Percentiles rank a stretch among this genome's conserved stretches.
Conservation (phyloP, 2,329 filamentous ascomycete genomes). For the Ramularia collo-cygni region DNA sequence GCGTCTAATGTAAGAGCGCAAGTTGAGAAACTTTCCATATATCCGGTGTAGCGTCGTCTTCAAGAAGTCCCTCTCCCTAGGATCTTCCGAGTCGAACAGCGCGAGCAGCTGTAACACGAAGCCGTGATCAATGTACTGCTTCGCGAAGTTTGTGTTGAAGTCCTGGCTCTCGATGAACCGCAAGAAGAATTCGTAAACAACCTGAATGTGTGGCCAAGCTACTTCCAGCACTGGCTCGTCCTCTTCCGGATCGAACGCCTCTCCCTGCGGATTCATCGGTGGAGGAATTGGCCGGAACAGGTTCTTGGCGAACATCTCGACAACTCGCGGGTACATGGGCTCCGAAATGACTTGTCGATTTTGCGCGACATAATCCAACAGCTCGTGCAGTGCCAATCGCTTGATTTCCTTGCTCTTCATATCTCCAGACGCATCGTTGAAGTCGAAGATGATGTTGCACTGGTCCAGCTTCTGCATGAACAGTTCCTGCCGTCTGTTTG, state of each 20-base stretch:
- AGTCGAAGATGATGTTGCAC: conserved; percentile 99
- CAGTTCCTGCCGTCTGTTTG: conserved; percentile 86
- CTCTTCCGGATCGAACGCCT: conserved; percentile 97
- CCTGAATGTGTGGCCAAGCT: conserved; percentile 98
- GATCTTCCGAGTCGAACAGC: conserved; percentile 96
- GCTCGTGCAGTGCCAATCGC: conserved; percentile 85
- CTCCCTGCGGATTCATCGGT: conserved; percentile 93
- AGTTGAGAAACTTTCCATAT: conserved; percentile 97
- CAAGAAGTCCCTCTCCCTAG: conserved; percentile 89
- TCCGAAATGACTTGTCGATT: conserved; percentile 98
- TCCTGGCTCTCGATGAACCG: conserved; percentile 99
- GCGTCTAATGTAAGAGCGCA: conserved; percentile 91
- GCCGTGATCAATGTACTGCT: conserved; percentile 96
- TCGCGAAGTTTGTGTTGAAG: conserved; percentile 99
- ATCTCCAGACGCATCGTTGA: conserved; percentile 94
- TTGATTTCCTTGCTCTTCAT: conserved; percentile 99
- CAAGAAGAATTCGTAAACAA: conserved; percentile 98
- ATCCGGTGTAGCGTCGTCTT: conserved; percentile 98
- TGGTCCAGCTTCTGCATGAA: conserved; percentile 99
- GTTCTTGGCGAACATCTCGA: conserved; percentile 99
- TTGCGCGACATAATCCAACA: conserved; percentile 96
- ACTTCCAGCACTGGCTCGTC: conserved; percentile 97
- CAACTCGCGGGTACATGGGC: conserved; percentile 96
- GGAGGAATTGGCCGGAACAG: conserved; percentile 94
- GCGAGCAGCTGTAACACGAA: conserved; percentile 95